Percentiles rank a stretch among this genome's conserved stretches.
phyloP scores from a whole-genome alignment of 2,329 filamentous ascomycete genomes.

The Incumbomyces delicatus region DNA sequence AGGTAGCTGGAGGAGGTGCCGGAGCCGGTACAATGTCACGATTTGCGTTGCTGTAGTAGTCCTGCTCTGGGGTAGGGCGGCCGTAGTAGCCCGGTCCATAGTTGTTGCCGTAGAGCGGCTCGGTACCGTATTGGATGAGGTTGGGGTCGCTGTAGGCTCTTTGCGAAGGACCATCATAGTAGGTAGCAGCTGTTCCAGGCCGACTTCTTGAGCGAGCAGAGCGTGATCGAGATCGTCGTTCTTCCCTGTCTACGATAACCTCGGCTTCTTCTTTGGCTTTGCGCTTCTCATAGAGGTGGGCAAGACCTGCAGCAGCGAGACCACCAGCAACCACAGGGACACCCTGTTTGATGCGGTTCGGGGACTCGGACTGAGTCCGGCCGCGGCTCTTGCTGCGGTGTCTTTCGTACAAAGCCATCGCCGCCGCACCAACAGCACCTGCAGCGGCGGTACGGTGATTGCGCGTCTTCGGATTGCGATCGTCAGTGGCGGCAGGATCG shows the following conservation, averaged over 20 bases:
- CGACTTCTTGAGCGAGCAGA: constrained; percentile 29
- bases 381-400: constrained; percentile 49
- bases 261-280: constrained; percentile 46
- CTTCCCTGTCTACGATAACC: constrained; percentile 24
- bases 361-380: constrained; percentile 41
- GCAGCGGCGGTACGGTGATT: constrained; percentile 52
- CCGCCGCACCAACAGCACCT: constrained; percentile 52
- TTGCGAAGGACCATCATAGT: constrained; percentile 32
- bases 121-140: constrained; percentile 55
- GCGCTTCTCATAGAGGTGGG: constrained; percentile 53
- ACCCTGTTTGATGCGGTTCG: constrained; percentile 46
- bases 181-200: constrained; percentile 29
- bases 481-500: constrained; percentile 23
- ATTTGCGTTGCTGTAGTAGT: constrained; percentile 29
- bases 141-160: constrained; percentile 40
- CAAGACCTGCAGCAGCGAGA: constrained; percentile 50
- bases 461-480: constrained; percentile 38
- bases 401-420: constrained; percentile 51
- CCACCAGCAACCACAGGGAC: constrained; percentile 53
- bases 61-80: constrained; percentile 27
- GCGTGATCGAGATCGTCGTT: constrained; percentile 33
- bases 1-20: background rate
- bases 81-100: constrained; percentile 38
- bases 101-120: constrained; percentile 50
- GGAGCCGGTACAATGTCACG: constrained; percentile 32